Evolutionary conservation across 306 rosid species (phyloP), one percentile per base, ranked within the genome.

Genomic region (Pachyrhizus erosus): DNA sequence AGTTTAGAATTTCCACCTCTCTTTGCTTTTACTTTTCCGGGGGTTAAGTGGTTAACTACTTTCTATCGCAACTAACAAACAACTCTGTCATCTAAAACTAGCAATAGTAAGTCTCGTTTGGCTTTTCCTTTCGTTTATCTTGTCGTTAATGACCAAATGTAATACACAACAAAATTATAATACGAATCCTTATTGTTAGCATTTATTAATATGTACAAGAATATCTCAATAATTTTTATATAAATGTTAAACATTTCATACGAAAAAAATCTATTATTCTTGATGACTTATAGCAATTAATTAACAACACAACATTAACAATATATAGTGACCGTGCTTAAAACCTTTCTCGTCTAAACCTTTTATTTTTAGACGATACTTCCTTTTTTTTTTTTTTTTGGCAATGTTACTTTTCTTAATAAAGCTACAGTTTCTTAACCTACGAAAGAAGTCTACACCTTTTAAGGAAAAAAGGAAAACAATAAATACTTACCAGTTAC

Each of bases 61-160:
- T 66, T 84, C 67, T 13, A 23, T 39, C 4, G 1, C 15, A 12
- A 5, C 20, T 49, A 9, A 64, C 43, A 65, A 55, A 74, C 78
- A n/a, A 67, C 73, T 74, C 84, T 71, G 17, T 39, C 65, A 65
- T 66, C 81, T 57, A 45, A 27, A 45, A n/a, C 23, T 72, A 67
- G 24, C 14, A 49, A 14, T 31, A 3, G 21, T 17, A 27, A 64
- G 21, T 24, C 26, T 34, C 39, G 0, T 46, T 84, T 75, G 24
- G 58, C 9, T 6, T 80, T 80, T 58, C 58, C 61, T 68, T 29
- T 75, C 51, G 3, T 24, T 79, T 74, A 52, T 39, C 29, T 74
- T 66, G 57, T 48, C 66, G 5, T 57, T 55, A 29, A 54, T 55
- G 3, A 17, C 58, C 15, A 10, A 64, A 10, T 62, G 24, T 1